Base-by-base conservation (phyloP, 2,329 filamentous ascomycete species). In the Pseudocercospora cruenta region DNA sequence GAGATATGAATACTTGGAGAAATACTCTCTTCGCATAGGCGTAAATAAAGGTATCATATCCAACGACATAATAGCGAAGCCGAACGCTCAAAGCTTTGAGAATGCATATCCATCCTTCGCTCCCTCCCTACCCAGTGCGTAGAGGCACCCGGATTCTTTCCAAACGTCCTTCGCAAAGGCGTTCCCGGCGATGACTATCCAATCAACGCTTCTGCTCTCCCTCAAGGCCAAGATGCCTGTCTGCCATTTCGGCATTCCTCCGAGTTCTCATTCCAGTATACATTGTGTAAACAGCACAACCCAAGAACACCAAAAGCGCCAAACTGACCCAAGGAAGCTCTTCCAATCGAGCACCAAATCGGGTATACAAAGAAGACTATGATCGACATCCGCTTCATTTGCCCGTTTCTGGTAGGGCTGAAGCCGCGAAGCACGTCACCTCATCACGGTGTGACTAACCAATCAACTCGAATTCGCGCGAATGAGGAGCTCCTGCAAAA, bases 381-480 rank as follows among this genome's bases (percentile, higher is more conserved):
- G n/a, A 51, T 51, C 9, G 47, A 16, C 22, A 26, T 16, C 9
- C 47, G 10, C 24, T 55, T 24, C 16, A 31, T 12, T 24, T 19
- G 24, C 51, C 51, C 22, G 24, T 33, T 33, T 57, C 51, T 51
- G 39, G 22, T 19, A 43, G 61, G 21, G 28, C 54, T 45, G 33
- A 33, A 59, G 53, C 53, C 43, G 53, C 33, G 58, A 45, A 65
- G 53, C 59, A 43, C 31, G 21, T 31, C 47, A 10, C 58, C 39
- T 36, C 28, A 39, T 58, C n/a, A 22, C 8, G 21, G 45, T 24
- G 45, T 39, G 22, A 21, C 60, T 60, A n/a, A 39, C 49, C 28
- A 14, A 64, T 74, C 61, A 75, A 58, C 68, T 73, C 62, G 72
- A 74, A 62, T 75, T 69, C 12, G 74, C 66, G 14, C 74, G 69